A percentile compares a stretch with the other conserved stretches of the same genome.
phyloP scores from a whole-genome alignment of 2,329 filamentous ascomycete species.

The Ascochyta clinopodiicola region DNA sequence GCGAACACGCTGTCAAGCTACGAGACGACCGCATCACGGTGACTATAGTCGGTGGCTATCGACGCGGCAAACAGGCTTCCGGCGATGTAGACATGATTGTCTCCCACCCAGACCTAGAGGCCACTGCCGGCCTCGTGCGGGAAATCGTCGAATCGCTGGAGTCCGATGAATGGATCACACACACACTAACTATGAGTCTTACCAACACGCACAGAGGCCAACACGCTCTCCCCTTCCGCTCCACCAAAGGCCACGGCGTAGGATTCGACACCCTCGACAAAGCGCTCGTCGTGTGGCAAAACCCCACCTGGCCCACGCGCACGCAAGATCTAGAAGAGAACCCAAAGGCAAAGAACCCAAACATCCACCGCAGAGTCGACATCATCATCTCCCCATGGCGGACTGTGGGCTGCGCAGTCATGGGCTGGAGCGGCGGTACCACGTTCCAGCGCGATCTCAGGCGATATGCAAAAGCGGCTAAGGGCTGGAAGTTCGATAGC shows the following conservation, averaged over 20 bases:
- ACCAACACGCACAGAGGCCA: constrained; percentile 77
- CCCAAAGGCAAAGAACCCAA: constrained; percentile 65
- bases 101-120: constrained; percentile 73
- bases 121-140: constrained; percentile 73
- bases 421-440: constrained; percentile 87
- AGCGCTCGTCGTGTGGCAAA: constrained; percentile 89
- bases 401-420: constrained; percentile 83
- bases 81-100: constrained; percentile 89
- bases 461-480: constrained; percentile 75
- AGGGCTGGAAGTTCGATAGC: constrained; percentile 85
- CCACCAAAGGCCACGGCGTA: constrained; percentile 50
- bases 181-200: constrained; percentile 75
- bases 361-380: constrained; percentile 83
- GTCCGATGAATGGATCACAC: constrained; percentile 73
- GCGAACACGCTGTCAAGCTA: constrained; percentile 70
- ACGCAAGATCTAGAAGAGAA: constrained; percentile 44
- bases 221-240: constrained; percentile 62
- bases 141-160: constrained; percentile 77
- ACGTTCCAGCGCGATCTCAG: constrained; percentile 90
- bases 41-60: constrained; percentile 79
- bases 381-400: constrained; percentile 91
- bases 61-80: constrained; percentile 74
- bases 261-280: constrained; percentile 93
- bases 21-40: constrained; percentile 62
- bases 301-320: constrained; percentile 59